phyloP scores from a whole-genome alignment of 352 stramenopile genomes.

The Phytophthora citrophthora region DNA sequence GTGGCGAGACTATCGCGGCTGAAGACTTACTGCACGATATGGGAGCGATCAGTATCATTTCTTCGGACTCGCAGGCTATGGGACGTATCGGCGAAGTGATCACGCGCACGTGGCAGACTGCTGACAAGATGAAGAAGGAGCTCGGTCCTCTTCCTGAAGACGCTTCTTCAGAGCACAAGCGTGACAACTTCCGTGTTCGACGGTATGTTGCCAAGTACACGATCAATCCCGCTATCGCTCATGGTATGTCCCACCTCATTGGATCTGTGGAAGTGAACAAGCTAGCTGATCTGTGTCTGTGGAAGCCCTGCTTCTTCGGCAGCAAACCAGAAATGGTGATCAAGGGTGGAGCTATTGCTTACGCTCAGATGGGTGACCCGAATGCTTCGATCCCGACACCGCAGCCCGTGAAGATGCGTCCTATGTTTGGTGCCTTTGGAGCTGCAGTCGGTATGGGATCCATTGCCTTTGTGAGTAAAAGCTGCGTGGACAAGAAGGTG shows the following conservation, averaged over 20 bases:
- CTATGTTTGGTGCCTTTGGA: slow-evolving; percentile 92
- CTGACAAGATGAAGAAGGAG: slow-evolving; percentile 98
- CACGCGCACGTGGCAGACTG: slow-evolving; percentile 97
- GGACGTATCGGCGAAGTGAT: slow-evolving; percentile 97
- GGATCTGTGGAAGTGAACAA: slow-evolving; percentile 94
- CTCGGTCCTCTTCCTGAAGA: slow-evolving; percentile 91
- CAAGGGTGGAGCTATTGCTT: slow-evolving; percentile 95
- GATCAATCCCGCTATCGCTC: slow-evolving; percentile 97
- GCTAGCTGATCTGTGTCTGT: slow-evolving; percentile 95
- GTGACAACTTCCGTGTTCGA: slow-evolving; percentile 96
- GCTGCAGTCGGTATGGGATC: slow-evolving; percentile 63
- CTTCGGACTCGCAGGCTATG: slow-evolving; percentile 97
- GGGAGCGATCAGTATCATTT: slow-evolving; percentile 97
- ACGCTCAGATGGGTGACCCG: slow-evolving; percentile 97
- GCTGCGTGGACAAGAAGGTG: slow-evolving; percentile 75
- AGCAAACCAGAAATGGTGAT: slow-evolving; percentile 97
- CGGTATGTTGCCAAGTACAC: slow-evolving; percentile 98
- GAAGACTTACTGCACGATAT: slow-evolving; percentile 98
- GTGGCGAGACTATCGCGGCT: slow-evolving; percentile 96
- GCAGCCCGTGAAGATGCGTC: slow-evolving; percentile 95
- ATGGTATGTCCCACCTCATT: slow-evolving; percentile 96
- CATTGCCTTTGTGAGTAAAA: slow-evolving; percentile 92
- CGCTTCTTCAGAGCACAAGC: slow-evolving; percentile 43
- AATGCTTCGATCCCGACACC: slow-evolving; percentile 97
- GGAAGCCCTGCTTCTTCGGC: slow-evolving; percentile 96